Evolutionary conservation across 495 filamentous ascomycete genomes (phyloP), one percentile per base, ranked within the genome.

Genomic region (Talaromyces nanjingensis): DNA sequence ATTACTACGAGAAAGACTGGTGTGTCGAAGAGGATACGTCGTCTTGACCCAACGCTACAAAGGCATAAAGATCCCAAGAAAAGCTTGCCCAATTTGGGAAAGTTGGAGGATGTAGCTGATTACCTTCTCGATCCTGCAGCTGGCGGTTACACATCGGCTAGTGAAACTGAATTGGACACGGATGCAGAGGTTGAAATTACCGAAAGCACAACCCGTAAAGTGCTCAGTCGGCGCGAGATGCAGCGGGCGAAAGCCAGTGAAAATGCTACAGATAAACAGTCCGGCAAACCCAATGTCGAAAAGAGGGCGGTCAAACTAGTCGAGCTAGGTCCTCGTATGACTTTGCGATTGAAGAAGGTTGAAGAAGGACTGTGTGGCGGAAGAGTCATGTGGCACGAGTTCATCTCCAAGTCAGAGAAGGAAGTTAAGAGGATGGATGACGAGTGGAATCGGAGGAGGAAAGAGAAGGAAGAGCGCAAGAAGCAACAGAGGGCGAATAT

Each of bases 301-400:
- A 93, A 92, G 72, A 84, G 89, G 55, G 91, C 89, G 3, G 89
- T 99, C 8, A 97, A 94, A 71, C 77, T 98, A 25, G 86, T 96
- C 3, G 94, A 99, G 73, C 78, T 98, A 8, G 94, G 94, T 0
- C 94, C 94, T 3, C 87, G 94, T 60, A 85, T 99, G 88, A 88
- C 84, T 68, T 76, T 99, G 34, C 85, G 93, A 49, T 83, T 99
- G 84, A 88, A 89, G 60, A 98, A 99, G 76, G 93, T 99, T 11
- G 94, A 99, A 72, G 96, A 98, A 66, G 96, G 92, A 16, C 73
- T 98, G 12, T 97, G 92, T 70, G 83, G 85, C 34, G 94, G 94
- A 45, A 93, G 91, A 76, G 83, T 97, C 37, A 90, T 99, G 89
- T 98, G 96, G 94, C 96, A 99, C 76, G 92, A 97, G 69, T 94